These are phyloP conservation scores for Pleurotus ostreatus DNA, from an alignment of 768 basidiomycete genomes.

Conservation along the genomic window DNA sequence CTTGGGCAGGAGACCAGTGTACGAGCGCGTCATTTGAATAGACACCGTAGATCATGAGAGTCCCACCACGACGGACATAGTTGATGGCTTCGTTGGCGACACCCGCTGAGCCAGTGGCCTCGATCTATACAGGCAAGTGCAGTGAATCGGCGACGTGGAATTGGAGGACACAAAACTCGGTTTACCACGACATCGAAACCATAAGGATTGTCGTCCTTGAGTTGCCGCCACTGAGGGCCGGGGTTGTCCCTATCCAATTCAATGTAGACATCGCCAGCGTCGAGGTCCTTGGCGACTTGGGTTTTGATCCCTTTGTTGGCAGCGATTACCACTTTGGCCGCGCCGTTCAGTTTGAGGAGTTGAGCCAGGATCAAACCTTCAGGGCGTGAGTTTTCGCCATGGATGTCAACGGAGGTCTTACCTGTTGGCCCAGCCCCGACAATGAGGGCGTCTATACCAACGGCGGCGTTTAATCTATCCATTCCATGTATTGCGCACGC, in stretches of 20 bases:
- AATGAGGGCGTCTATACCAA: conserved; percentile 70
- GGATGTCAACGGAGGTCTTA: conserved; percentile 18
- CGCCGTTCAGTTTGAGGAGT: conserved; percentile 73
- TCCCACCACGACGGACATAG: conserved; percentile 70
- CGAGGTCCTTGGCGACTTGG: conserved; percentile 64
- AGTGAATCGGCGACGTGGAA: not conserved
- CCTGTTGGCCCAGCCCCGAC: conserved; percentile 75
- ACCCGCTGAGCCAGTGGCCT: conserved; percentile 71
- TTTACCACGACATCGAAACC: conserved; percentile 28
- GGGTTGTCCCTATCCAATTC: conserved; percentile 67
- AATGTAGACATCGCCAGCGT: conserved; percentile 71
- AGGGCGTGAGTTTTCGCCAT: not conserved
- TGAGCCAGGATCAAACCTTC: conserved; percentile 66
- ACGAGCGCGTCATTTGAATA: conserved; percentile 70
- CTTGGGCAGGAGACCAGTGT: conserved; percentile 65
- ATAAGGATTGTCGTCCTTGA: conserved; percentile 69
- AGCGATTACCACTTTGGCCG: conserved; percentile 62
- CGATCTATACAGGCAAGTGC: conserved; percentile 29
- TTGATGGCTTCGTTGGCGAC: conserved; percentile 71
- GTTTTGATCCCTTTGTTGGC: conserved; percentile 79
- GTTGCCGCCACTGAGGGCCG: conserved; percentile 59
- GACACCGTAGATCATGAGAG: conserved; percentile 72
- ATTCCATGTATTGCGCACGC: conserved; percentile 79
- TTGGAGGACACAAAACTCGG: not conserved
- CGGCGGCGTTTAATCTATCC: conserved; percentile 65